Base-by-base conservation (phyloP, 2,329 filamentous ascomycete genomes). In the Eurotiales sp. region DNA sequence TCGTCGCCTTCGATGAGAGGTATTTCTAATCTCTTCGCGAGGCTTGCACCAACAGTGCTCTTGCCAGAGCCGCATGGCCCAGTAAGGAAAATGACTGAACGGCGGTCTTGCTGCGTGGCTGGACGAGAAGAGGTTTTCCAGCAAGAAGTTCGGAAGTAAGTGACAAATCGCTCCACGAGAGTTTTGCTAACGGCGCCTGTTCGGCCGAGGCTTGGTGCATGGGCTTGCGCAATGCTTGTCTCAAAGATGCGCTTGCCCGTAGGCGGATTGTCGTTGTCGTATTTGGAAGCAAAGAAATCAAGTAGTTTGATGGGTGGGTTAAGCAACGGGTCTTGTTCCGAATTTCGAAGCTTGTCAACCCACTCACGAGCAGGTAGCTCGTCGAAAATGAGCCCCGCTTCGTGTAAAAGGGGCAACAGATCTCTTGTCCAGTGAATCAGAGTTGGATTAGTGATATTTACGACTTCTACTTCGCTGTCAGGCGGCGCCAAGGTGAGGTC, bases 231-330 rank as follows among this genome's bases (percentile, higher is more conserved):
- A 27, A 27, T 27, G 25, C 10, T 10, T 10, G 25, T 27, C 25
- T 27, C 10, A 10, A 27, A 27, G 25, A 27, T 27, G 25, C 25
- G 25, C 25, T 10, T 27, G 19, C 73, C 55, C 1, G 52, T 8
- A 15, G 40, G 40, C 7, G 22, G 22, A 21, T 42, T 42, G 15
- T 42, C 40, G 5, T 42, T 72, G 49, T 76, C 74, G 50, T 81
- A 81, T 55, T 80, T 80, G 4, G 64, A 66, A 6, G 69, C 60
- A 52, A 81, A 81, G 64, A 78, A 81, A 41, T 78, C 76, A 2
- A 79, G 54, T 1, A 81, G 65, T 58, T 79, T 80, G 58, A 79
- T 70, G 0, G 75, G 71, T 2, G 78, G 77, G 55, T 81, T 81
- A 21, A 54, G 61, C 6, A 67, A 51, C 0, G 77, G 73, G 58